phyloP scores from a whole-genome alignment of 2,329 filamentous ascomycete genomes.

The Stemphylium vesicarium region DNA sequence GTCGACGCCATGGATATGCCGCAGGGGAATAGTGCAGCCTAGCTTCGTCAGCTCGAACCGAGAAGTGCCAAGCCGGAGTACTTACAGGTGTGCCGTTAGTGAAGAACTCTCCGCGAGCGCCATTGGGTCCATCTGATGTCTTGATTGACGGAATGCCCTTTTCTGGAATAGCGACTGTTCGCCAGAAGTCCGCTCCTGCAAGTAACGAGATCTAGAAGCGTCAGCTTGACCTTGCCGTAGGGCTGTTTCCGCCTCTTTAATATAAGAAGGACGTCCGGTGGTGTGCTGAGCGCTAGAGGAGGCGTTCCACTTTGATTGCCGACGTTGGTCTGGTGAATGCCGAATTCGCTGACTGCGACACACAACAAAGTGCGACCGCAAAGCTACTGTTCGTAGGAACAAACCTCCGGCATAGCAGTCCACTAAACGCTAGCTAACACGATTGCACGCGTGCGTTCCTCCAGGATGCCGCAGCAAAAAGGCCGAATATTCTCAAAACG shows the following conservation, averaged over 20 bases:
- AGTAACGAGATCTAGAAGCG: constrained; percentile 45
- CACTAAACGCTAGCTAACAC: background rate
- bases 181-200: constrained; percentile 71
- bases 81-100: constrained; percentile 55
- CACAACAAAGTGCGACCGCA: background rate
- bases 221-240: constrained; percentile 28
- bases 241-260: constrained; percentile 10
- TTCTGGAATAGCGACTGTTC: constrained; percentile 66
- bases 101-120: constrained; percentile 72
- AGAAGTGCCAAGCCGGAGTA: constrained; percentile 23
- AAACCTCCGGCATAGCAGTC: background rate
- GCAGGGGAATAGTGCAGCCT: constrained; percentile 80
- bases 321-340: background rate
- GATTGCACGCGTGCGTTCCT: background rate
- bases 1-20: constrained; percentile 79
- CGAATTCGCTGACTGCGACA: constrained; percentile 1
- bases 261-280: constrained; percentile 17
- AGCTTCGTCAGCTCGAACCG: constrained; percentile 25
- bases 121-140: constrained; percentile 73
- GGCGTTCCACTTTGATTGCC: background rate
- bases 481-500: background rate
- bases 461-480: background rate
- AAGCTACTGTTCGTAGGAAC: background rate
- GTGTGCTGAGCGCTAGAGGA: constrained; percentile 5
- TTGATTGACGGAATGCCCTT: constrained; percentile 69